Evolutionary conservation across 345 rosid genomes (phyloP).

Genomic region (Rhizophora mangle): DNA sequence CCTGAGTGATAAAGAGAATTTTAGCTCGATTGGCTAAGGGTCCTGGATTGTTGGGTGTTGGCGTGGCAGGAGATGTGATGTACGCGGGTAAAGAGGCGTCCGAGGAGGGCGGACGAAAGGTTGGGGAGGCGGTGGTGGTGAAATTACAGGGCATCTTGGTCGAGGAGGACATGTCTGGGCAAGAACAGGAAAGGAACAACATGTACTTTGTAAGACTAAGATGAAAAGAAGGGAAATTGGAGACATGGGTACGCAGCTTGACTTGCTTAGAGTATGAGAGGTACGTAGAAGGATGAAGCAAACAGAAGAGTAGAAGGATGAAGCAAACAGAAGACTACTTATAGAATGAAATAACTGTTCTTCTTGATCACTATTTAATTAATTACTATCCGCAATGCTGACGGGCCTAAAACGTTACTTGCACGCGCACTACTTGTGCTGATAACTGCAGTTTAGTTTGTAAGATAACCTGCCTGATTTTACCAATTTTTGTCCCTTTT

Average conservation of each 20-base stretch:
- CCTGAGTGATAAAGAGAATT: constrained; percentile 18
- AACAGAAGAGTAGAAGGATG: neutral
- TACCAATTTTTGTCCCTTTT: too few species aligned
- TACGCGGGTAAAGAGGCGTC: constrained; percentile 12
- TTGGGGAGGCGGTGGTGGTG: constrained; percentile 10
- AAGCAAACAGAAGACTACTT: neutral
- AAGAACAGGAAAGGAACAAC: neutral
- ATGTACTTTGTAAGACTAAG: neutral
- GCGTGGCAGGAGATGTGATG: constrained; percentile 10
- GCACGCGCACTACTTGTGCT: too few species aligned
- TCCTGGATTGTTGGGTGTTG: constrained; percentile 15
- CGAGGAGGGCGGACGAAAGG: constrained; percentile 13
- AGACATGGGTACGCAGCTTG: neutral
- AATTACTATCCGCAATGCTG: too few species aligned
- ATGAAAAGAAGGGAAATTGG: neutral
- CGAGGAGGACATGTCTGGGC: constrained; percentile 14
- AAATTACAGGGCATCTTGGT: constrained; percentile 15
- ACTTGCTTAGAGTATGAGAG: neutral
- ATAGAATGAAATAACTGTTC: neutral
- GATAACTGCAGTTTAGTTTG: too few species aligned
- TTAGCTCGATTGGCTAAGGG: constrained; percentile 16
- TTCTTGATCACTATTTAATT: neutral
- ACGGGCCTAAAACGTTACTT: too few species aligned
- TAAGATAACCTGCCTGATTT: too few species aligned
- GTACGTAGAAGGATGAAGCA: too few species aligned